Evolutionary conservation across 2,329 filamentous ascomycete genomes (phyloP), one percentile per base, ranked within the genome.

Genomic region (Fusarium humuli): DNA sequence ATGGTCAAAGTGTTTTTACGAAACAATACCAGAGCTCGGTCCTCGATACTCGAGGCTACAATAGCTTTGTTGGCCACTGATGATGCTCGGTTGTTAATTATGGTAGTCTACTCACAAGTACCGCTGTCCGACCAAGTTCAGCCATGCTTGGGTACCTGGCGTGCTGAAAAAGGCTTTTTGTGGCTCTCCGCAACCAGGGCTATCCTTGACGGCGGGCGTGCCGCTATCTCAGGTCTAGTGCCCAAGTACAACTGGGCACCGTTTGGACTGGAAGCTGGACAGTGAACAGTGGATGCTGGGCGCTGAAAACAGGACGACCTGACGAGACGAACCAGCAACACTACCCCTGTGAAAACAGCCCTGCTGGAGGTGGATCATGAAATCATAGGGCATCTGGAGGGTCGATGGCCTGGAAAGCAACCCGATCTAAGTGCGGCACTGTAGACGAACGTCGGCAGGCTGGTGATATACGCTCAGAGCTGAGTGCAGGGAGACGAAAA

Each of bases 351-450:
- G 56, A 40, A 40, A 47, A 30, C 61, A 71, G 72, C 70, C 73
- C 73, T 75, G 73, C 57, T 61, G 41, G 30, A 50, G 46, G 73
- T 73, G 73, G 73, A 66, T 61, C 63, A 75, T 75, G 72, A 75
- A 75, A 75, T 75, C 73, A 76, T 75, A 73, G 61, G 65, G 73
- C 72, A 67, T 74, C 64, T 72, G 71, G 61, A 67, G 54, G 25
- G 56, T 54, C 61, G 64, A 74, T 74, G 61, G 52, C 67, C 70
- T 61, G 64, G 65, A 71, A 56, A 50, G 49, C 60, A 69, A 46
- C 60, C 72, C 72, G 70, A 75, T 75, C 71, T 75, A 67, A 57
- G 23, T 48, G 32, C 48, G 58, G 61, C 34, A 61, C 30, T 49
- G 49, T 63, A 71, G 34, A 58, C 50, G 20, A 41, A 45, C 23